These are phyloP conservation scores for Abrus pulchellus DNA, from an alignment of 306 rosid genomes.

Conservation along the genomic window DNA sequence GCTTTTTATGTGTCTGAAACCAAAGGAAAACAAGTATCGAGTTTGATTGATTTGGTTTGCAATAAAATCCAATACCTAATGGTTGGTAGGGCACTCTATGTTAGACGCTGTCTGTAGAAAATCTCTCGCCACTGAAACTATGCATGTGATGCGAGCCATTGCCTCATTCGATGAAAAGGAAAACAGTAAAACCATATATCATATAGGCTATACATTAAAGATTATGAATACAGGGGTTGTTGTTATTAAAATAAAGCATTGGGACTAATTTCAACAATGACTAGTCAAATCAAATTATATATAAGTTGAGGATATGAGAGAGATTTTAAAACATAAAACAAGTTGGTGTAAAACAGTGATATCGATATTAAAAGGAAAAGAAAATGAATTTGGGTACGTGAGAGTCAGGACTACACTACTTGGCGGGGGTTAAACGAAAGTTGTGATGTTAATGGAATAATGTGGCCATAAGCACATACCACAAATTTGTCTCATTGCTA, in stretches of 20 bases:
- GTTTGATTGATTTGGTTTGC: slow-evolving; percentile 40
- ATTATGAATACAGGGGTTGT: too few species aligned
- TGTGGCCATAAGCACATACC: slow-evolving; percentile 57
- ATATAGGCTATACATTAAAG: too few species aligned
- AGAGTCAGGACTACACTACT: neutral
- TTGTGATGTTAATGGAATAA: slow-evolving; percentile 48
- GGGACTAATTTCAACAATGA: too few species aligned
- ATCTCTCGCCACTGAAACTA: neutral
- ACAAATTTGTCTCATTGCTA: slow-evolving; percentile 55
- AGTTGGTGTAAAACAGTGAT: too few species aligned
- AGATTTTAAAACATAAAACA: too few species aligned
- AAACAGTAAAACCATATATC: too few species aligned
- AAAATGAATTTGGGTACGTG: too few species aligned
- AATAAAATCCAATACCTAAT: slow-evolving; percentile 48
- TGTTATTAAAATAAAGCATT: too few species aligned
- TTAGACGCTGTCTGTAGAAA: neutral
- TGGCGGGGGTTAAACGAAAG: slow-evolving; percentile 47
- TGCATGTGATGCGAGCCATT: neutral
- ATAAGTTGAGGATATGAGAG: too few species aligned
- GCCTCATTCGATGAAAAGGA: too few species aligned
- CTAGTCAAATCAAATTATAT: too few species aligned
- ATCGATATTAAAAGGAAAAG: too few species aligned
- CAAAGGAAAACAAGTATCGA: slow-evolving; percentile 42
- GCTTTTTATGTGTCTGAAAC: slow-evolving; percentile 45
- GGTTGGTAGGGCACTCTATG: slow-evolving; percentile 43